These are phyloP conservation scores for Pestalotiopsis sp. DNA, from an alignment of 2,329 filamentous ascomycete species.

Conservation along the genomic window DNA sequence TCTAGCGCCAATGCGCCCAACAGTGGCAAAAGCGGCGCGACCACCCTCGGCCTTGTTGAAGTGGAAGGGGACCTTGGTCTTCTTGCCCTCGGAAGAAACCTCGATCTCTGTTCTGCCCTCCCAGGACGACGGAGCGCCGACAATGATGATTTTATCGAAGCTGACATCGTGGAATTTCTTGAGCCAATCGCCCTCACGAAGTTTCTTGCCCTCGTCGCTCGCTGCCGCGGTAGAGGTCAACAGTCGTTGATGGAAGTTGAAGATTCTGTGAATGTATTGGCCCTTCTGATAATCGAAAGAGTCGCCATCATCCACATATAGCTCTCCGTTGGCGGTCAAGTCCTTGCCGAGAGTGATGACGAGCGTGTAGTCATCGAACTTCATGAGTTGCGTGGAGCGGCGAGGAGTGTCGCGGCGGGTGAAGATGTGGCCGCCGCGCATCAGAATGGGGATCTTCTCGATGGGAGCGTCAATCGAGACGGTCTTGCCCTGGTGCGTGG, in stretches of 20 bases:
- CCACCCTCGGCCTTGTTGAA: constrained; percentile 54
- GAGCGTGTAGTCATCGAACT: constrained; percentile 91
- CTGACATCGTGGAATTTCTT: constrained; percentile 77
- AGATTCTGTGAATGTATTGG: constrained; percentile 84
- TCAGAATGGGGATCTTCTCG: constrained; percentile 84
- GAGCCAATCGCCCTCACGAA: constrained; percentile 73
- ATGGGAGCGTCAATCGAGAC: constrained; percentile 76
- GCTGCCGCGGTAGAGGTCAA: constrained; percentile 74
- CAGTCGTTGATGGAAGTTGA: constrained; percentile 63
- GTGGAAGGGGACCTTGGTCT: constrained; percentile 60
- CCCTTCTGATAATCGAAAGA: constrained; percentile 85
- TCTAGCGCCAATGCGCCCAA: constrained; percentile 53
- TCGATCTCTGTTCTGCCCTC: constrained; percentile 61
- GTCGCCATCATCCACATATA: constrained; percentile 94
- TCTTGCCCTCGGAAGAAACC: constrained; percentile 56
- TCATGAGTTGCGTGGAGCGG: constrained; percentile 86
- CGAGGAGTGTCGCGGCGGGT: constrained; percentile 87
- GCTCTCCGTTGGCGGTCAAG: constrained; percentile 73
- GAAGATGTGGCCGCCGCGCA: constrained; percentile 92
- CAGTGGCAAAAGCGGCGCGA: constrained; percentile 53
- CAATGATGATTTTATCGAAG: constrained; percentile 82
- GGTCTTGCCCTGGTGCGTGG: constrained; percentile 68
- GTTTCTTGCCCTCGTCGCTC: constrained; percentile 52
- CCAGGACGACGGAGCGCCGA: constrained; percentile 79
- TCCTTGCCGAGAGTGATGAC: constrained; percentile 72